Percentiles rank a stretch among this genome's conserved stretches.
Evolutionary conservation across 495 filamentous ascomycete genomes (phyloP).

Genomic region (Talaromyces stipitatus): DNA sequence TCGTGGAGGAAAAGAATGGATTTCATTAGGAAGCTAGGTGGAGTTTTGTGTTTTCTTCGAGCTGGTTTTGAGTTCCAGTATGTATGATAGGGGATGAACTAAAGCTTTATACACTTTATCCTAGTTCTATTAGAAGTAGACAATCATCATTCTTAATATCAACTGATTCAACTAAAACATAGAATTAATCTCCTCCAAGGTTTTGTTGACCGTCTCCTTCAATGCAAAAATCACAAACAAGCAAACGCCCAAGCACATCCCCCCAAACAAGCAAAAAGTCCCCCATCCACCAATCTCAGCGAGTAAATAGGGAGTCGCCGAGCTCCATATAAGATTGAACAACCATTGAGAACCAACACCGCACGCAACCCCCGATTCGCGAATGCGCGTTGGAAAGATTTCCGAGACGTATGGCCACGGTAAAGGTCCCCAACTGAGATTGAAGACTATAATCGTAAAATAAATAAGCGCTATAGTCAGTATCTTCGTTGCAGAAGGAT

Average conservation of each 20-base stretch:
- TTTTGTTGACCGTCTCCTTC: conserved; percentile 61
- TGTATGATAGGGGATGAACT: not conserved
- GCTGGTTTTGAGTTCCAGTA: not conserved
- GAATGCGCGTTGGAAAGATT: conserved; percentile 43
- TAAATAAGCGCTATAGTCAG: conserved; percentile 43
- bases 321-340: conserved; percentile 46
- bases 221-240: conserved; percentile 37
- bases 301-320: conserved; percentile 45
- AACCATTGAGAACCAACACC: conserved; percentile 45
- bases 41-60: not conserved
- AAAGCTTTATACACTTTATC: not conserved
- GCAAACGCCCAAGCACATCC: conserved; percentile 30
- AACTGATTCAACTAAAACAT: conserved; percentile 41
- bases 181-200: conserved; percentile 61
- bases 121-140: not conserved
- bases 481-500: conserved; percentile 31
- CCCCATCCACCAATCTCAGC: conserved; percentile 36
- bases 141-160: not conserved
- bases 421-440: conserved; percentile 33
- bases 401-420: conserved; percentile 33
- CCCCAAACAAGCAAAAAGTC: conserved; percentile 43
- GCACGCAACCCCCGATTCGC: conserved; percentile 40
- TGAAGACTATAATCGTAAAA: conserved; percentile 38
- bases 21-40: not conserved
- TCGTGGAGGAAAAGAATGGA: not conserved